A percentile compares a stretch with the other conserved stretches of the same genome.
Conservation (phyloP, 805 yeast genomes). For the Candida pseudofarinosa region DNA sequence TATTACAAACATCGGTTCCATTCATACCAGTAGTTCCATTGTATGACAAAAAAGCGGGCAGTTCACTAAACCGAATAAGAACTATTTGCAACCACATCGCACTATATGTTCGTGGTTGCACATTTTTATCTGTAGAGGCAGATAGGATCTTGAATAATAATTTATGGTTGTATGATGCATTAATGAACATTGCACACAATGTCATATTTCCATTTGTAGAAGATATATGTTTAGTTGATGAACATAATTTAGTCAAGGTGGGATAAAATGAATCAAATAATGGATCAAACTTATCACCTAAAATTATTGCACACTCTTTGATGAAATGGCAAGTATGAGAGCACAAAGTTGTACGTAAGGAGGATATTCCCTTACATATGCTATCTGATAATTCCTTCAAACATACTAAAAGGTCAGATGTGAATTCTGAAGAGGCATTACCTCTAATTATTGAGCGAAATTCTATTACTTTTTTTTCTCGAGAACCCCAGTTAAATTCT, state of each 20-base stretch:
- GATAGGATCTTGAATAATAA: slow-evolving; percentile 45
- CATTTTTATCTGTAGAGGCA: slow-evolving; percentile 64
- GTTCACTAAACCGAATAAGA: slow-evolving; percentile 48
- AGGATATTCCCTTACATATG: slow-evolving; percentile 59
- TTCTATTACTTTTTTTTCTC: slow-evolving; percentile 60
- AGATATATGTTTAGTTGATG: slow-evolving; percentile 62
- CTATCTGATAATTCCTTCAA: slow-evolving; percentile 43
- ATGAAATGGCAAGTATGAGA: slow-evolving; percentile 70
- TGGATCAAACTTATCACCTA: slow-evolving; percentile 41
- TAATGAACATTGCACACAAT: slow-evolving; percentile 50
- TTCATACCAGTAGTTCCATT: slow-evolving; percentile 18
- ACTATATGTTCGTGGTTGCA: slow-evolving; percentile 65
- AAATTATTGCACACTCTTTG: slow-evolving; percentile 55
- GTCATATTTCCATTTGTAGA: slow-evolving; percentile 55
- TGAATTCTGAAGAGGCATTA: slow-evolving; percentile 37
- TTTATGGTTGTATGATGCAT: slow-evolving; percentile 52
- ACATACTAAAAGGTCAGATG: slow-evolving; percentile 33
- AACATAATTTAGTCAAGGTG: slow-evolving; percentile 48
- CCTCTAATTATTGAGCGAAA: slow-evolving; percentile 63
- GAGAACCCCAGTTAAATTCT: slow-evolving; percentile 75
- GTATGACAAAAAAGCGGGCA: slow-evolving; percentile 19
- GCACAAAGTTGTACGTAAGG: slow-evolving; percentile 82
- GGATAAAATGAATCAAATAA: slow-evolving; percentile 48
- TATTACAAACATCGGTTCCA: slow-evolving; percentile 42
- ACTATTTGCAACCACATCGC: slow-evolving; percentile 67